Base-by-base conservation (phyloP, 2,329 filamentous ascomycete genomes). In the Lachnellula occidentalis region DNA sequence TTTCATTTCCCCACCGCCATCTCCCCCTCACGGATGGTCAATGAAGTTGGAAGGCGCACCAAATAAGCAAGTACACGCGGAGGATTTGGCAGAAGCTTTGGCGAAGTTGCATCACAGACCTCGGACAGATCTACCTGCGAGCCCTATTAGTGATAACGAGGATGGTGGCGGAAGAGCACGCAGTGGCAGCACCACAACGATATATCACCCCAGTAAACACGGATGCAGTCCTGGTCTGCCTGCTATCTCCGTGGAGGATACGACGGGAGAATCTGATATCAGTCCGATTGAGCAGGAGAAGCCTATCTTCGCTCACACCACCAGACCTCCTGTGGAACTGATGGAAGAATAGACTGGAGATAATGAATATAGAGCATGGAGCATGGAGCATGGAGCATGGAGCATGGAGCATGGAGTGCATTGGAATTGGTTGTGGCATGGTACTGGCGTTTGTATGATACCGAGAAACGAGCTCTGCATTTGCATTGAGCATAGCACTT, bases 1-100 rank as follows among this genome's bases (percentile, higher is more conserved):
- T 75, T 87, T 88, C 74, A 87, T 88, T 70, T 85, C 81, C 49
- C 85, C 85, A 27, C 85, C 85, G 8, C 84, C 85, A 5, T 82
- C 78, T 55, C 84, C 85, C 42, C 85, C 85, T 2, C 82, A 85
- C 64, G 84, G 81, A 63, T 88, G 85, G 85, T 80, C 86, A 73
- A 78, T 83, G 72, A 78, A 78, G 60, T 73, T 86, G 46, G 85
- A 88, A 70, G 84, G 84, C 61, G 84, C 84, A 4, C 85, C 85
- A 54, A 88, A 88, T 70, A 86, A 85, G 72, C 76, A 79, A 65
- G 82, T 87, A 24, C 82, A 87, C 65, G 83, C 85, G 42, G 83
- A 87, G 55, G 85, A 88, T 67, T 74, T 88, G 24, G 84, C 84
- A 17, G 80, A 84, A 50, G 85, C 85, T 1, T 72, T 88, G 43